Base-by-base conservation (phyloP, 805 yeast species). In the Brettanomyces bruxellensis region DNA sequence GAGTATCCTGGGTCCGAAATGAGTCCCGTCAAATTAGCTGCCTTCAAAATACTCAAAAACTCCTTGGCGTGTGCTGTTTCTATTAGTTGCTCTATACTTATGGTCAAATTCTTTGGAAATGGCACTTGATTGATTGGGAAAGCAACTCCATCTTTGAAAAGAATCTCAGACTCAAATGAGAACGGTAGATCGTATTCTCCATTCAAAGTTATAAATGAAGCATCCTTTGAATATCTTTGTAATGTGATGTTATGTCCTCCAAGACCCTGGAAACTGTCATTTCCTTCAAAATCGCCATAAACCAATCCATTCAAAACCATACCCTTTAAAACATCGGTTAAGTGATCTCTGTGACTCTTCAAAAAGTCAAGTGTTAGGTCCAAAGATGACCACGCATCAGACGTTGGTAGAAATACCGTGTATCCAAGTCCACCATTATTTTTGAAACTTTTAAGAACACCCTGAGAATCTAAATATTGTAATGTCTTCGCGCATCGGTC, bases 121-220 rank as follows among this genome's bases (percentile, higher is more conserved):
- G 76, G 51, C 1, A 86, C 68, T 4, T 71, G 61, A 35, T 72
- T 66, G 11, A 85, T 67, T 1, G 90, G 79, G 59, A 87, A 96
- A 1, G 85, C 77, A 0, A 90, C 95, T 1, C 98, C 98, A 59
- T 85, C 83, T 51, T 77, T 79, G 59, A 86, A 90, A 12, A 90
- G 58, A 5, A 86, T 73, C 58, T 90, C 96, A 1, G 77, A 64
- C 48, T 76, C 72, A 45, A 71, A 53, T 0, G 72, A 67, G 1
- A 75, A 49, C 1, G 64, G 50, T 4, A 75, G 35, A 5, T 51
- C 47, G n/a, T 55, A 60, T 12, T 44, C 40, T 25, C 55, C 50
- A 25, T 55, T 49, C 22, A 60, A 35, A 5, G 55, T 36, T 5
- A 34, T 12, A 12, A 37, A 14, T 1, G 47, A 51, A 4, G 22